phyloP scores from a whole-genome alignment of 495 filamentous ascomycete genomes.

The Friedmanniomyces endolithicus region DNA sequence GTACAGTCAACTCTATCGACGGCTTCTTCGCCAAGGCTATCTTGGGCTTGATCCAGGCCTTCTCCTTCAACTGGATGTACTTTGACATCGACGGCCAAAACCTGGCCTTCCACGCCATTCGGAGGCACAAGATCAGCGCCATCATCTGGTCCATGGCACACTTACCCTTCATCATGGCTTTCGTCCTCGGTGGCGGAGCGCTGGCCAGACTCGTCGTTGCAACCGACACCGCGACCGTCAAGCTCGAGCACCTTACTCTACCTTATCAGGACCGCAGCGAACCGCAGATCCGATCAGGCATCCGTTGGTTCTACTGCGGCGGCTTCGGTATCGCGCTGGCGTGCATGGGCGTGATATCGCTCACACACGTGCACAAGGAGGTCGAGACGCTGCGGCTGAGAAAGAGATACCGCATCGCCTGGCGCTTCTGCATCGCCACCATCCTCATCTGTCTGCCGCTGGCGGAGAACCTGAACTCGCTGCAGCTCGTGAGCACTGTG shows the following conservation, averaged over 20 bases:
- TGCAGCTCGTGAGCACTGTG: slow-evolving; percentile 38
- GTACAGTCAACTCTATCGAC: slow-evolving; percentile 35
- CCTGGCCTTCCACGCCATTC: slow-evolving; percentile 44
- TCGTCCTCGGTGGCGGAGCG: slow-evolving; percentile 41
- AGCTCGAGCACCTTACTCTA: slow-evolving; percentile 35
- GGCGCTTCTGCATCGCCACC: slow-evolving; percentile 37
- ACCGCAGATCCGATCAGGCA: slow-evolving; percentile 33
- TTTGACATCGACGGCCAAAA: slow-evolving; percentile 48
- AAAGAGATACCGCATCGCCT: slow-evolving; percentile 36
- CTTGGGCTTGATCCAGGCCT: slow-evolving; percentile 45
- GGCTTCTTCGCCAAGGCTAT: slow-evolving; percentile 49
- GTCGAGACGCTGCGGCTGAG: slow-evolving; percentile 32
- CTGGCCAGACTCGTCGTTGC: slow-evolving; percentile 43
- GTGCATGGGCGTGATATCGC: slow-evolving; percentile 38
- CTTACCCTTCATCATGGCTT: slow-evolving; percentile 47
- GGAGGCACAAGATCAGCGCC: slow-evolving; percentile 32
- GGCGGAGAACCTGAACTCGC: slow-evolving; percentile 31
- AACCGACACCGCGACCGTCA: slow-evolving; percentile 36
- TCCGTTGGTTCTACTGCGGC: slow-evolving; percentile 48
- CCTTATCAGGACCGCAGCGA: slow-evolving; percentile 34
- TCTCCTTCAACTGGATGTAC: slow-evolving; percentile 52
- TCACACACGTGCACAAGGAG: slow-evolving; percentile 34
- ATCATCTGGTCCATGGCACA: slow-evolving; percentile 35
- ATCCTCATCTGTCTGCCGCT: slow-evolving; percentile 39
- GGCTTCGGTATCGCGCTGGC: slow-evolving; percentile 42